phyloP scores from a whole-genome alignment of 345 rosid species.

The Cochlearia excelsa region DNA sequence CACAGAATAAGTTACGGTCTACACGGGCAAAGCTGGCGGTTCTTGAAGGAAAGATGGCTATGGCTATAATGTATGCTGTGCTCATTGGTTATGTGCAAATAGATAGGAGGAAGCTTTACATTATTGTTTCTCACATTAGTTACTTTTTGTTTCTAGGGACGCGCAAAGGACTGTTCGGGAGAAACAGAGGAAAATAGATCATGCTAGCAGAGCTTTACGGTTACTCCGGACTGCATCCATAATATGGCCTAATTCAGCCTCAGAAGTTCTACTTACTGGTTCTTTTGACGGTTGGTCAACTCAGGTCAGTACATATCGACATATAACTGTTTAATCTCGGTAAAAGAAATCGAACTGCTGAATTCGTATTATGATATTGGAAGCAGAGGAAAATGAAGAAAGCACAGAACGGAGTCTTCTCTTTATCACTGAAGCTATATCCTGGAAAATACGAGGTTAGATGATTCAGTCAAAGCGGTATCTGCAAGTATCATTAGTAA shows the following conservation, averaged over 20 bases:
- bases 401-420: constrained; percentile 64
- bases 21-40: constrained; percentile 76
- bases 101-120: not conserved
- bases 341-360: constrained; percentile 14
- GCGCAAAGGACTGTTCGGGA: constrained; percentile 66
- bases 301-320: constrained; percentile 49
- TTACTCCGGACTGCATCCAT: constrained; percentile 64
- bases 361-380: constrained; percentile 22
- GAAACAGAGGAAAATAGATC: constrained; percentile 70
- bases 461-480: not conserved
- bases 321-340: not conserved
- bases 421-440: constrained; percentile 63
- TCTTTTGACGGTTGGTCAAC: constrained; percentile 94
- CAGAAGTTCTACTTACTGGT: constrained; percentile 79
- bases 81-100: constrained; percentile 15
- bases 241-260: constrained; percentile 83
- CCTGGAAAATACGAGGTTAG: constrained; percentile 90
- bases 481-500: not conserved
- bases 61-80: constrained; percentile 56
- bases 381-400: constrained; percentile 87
- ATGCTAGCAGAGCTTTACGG: constrained; percentile 56
- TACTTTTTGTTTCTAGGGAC: constrained; percentile 46
- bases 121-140: constrained; percentile 12
- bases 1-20: constrained; percentile 69
- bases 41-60: constrained; percentile 88